Conservation (phyloP, 2,329 filamentous ascomycete genomes). For the Ophiostoma sp. region DNA sequence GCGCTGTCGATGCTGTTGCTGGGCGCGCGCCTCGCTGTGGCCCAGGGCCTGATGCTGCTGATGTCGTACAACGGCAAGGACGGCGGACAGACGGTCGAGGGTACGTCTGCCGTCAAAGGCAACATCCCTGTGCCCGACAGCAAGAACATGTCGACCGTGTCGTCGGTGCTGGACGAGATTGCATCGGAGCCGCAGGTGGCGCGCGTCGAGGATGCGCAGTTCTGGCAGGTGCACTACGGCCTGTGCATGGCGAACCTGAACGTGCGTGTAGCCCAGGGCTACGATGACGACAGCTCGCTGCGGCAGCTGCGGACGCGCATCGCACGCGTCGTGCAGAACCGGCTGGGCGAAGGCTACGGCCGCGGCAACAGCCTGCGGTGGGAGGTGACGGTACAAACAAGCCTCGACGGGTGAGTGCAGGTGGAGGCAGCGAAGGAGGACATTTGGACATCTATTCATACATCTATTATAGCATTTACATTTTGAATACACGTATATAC, state of each 20-base stretch:
- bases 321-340: slow-evolving; percentile 71
- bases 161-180: slow-evolving; percentile 77
- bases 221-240: slow-evolving; percentile 98
- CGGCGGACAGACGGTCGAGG: not conserved
- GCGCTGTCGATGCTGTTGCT: slow-evolving; percentile 83
- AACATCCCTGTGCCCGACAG: not conserved
- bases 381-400: slow-evolving; percentile 88
- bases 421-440: not conserved
- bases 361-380: slow-evolving; percentile 72
- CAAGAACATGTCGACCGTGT: slow-evolving; percentile 39
- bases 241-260: slow-evolving; percentile 93
- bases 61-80: slow-evolving; percentile 67
- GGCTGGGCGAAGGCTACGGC: slow-evolving; percentile 83
- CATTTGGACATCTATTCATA: not conserved
- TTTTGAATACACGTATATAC: not conserved
- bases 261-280: slow-evolving; percentile 60
- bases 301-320: slow-evolving; percentile 70
- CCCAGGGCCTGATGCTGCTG: slow-evolving; percentile 86
- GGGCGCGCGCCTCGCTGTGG: slow-evolving; percentile 74
- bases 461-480: not conserved
- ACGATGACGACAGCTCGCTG: slow-evolving; percentile 67
- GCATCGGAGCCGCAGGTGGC: slow-evolving; percentile 70
- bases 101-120: not conserved
- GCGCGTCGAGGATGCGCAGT: slow-evolving; percentile 80
- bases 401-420: slow-evolving; percentile 32